phyloP scores from a whole-genome alignment of 164 flowering plant species.

The Chloranthus sessilifolius region DNA sequence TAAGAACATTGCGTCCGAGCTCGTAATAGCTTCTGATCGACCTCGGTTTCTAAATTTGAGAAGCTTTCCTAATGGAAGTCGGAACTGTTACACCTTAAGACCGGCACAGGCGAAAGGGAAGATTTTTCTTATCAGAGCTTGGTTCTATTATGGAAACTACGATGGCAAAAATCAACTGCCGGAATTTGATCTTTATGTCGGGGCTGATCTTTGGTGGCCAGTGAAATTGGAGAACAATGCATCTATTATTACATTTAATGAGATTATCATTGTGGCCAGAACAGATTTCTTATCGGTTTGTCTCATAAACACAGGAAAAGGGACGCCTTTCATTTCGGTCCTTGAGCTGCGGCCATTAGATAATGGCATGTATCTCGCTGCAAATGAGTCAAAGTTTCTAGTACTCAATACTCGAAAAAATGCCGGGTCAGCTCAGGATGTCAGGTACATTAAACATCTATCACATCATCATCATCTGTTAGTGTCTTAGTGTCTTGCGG shows the following conservation, averaged over 20 bases:
- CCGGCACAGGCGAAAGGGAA: constrained; percentile 5
- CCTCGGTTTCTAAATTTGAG: constrained; percentile 3
- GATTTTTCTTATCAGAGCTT: constrained; percentile 37
- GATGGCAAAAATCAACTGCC: constrained; percentile 24
- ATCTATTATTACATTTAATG: not conserved
- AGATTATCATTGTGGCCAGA: constrained; percentile 24
- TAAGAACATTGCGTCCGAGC: not conserved
- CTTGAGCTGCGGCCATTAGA: constrained; percentile 28
- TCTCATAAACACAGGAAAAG: constrained; percentile 27
- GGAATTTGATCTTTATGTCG: constrained; percentile 34
- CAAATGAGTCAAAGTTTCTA: not conserved
- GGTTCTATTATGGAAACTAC: constrained; percentile 47
- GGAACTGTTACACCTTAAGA: constrained; percentile 8
- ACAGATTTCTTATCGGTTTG: constrained; percentile 24
- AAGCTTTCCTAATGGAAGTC: constrained; percentile 5
- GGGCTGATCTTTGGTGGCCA: constrained; percentile 29
- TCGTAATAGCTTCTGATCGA: not conserved
- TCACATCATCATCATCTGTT: no score
- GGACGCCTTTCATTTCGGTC: constrained; percentile 39
- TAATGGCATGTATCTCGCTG: not conserved
- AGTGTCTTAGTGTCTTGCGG: no score
- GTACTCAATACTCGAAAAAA: not conserved
- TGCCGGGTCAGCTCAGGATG: constrained; percentile 3
- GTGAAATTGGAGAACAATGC: constrained; percentile 6
- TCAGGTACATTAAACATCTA: no score